Conservation (phyloP, 805 yeast species). For the Suhomyces sp. region DNA sequence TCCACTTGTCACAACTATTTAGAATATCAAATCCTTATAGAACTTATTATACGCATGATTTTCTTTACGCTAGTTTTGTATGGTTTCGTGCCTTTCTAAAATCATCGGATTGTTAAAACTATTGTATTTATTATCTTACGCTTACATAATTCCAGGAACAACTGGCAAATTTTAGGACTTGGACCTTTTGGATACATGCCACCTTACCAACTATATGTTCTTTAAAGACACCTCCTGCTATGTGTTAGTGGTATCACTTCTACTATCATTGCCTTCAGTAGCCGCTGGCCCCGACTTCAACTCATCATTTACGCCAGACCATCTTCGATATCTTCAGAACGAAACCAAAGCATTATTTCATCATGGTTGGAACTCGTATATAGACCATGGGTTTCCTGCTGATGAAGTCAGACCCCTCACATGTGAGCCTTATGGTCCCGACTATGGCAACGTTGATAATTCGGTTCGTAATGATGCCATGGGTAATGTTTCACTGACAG, state of each 20-base stretch:
- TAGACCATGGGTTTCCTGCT: conserved; percentile 68
- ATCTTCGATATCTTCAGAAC: conserved; percentile 30
- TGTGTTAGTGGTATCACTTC: conserved; percentile 1
- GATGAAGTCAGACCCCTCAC: conserved; percentile 79
- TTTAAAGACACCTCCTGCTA: not conserved
- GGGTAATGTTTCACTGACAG: conserved; percentile 79
- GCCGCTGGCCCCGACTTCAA: conserved; percentile 3
- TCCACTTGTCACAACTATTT: no score
- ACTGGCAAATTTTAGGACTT: no score
- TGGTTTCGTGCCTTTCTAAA: no score
- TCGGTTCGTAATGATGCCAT: conserved; percentile 73
- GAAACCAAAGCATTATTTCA: conserved; percentile 60
- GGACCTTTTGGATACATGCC: no score
- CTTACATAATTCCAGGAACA: no score
- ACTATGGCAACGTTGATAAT: conserved; percentile 51
- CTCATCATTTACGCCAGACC: conserved; percentile 39
- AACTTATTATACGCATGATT: no score
- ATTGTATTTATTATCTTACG: no score
- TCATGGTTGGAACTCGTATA: conserved; percentile 74
- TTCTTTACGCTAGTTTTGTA: no score
- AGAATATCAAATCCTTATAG: no score
- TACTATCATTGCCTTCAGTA: conserved; percentile 3
- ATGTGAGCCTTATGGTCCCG: conserved; percentile 69
- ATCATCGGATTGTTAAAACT: no score
- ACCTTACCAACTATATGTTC: conserved; percentile 2